A percentile compares a stretch with the other conserved stretches of the same genome.
These are phyloP conservation scores for Aphanocladium album DNA, from an alignment of 2,329 filamentous ascomycete species.

Conservation along the genomic window DNA sequence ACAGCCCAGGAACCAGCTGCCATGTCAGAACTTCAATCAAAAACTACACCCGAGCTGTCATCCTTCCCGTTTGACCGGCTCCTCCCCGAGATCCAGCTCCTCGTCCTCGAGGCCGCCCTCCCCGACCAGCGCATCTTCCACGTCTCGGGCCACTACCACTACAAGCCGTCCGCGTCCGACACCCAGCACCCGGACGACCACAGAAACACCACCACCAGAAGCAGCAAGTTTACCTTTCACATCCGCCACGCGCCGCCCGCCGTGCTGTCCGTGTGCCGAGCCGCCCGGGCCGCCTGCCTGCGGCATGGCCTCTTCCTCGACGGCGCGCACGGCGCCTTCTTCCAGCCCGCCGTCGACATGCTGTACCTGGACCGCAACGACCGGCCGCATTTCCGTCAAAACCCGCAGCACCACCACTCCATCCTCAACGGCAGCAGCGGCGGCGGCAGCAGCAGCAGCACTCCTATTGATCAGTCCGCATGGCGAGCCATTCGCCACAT, in stretches of 20 bases:
- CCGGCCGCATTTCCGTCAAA: background rate
- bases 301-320: background rate
- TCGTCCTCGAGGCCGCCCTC: background rate
- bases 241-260: background rate
- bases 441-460: constrained; percentile 1
- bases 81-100: background rate
- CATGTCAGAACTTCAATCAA: background rate
- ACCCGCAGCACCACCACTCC: constrained; percentile 15
- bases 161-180: too few relatives aligned
- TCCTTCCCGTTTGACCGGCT: background rate
- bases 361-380: constrained; percentile 2
- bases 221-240: background rate
- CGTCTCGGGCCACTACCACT: background rate
- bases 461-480: background rate
- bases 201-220: background rate
- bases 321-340: background rate
- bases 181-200: background rate
- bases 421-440: background rate
- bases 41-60: background rate
- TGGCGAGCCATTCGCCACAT: constrained; percentile 10
- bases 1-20: background rate
- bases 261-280: background rate
- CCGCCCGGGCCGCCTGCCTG: background rate
- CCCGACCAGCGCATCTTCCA: constrained; percentile 1
- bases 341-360: background rate